A percentile compares a stretch with the other conserved stretches of the same genome.
These are phyloP conservation scores for Galerina marginata DNA, from an alignment of 768 basidiomycete genomes.

Conservation along the genomic window DNA sequence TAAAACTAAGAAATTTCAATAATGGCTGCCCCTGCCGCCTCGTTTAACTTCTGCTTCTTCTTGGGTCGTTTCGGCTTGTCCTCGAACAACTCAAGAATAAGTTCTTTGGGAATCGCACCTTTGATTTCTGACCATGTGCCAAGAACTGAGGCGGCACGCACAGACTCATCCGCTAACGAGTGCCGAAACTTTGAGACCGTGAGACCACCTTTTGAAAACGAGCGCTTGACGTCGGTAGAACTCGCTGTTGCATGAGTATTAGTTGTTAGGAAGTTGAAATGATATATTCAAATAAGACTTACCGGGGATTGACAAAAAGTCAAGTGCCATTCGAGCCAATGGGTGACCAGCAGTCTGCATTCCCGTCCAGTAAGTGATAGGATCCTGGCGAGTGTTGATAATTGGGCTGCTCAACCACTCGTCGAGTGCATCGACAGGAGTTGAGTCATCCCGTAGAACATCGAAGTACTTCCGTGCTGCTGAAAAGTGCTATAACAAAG, in stretches of 20 bases:
- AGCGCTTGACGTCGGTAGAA: slow-evolving; percentile 33
- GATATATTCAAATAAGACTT: slow-evolving; percentile 9
- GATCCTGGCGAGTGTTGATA: background rate
- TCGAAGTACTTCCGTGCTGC: slow-evolving; percentile 2
- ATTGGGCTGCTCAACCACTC: slow-evolving; percentile 15
- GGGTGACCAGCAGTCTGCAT: slow-evolving; percentile 4
- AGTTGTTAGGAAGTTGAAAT: background rate
- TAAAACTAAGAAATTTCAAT: no score
- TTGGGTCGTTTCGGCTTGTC: slow-evolving; percentile 1
- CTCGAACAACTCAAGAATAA: slow-evolving; percentile 10
- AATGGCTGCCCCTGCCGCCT: background rate
- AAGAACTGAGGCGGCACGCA: slow-evolving; percentile 26
- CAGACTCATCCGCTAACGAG: slow-evolving; percentile 29
- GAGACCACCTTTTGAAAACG: slow-evolving; percentile 33
- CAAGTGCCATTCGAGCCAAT: slow-evolving; percentile 17
- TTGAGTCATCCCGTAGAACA: background rate
- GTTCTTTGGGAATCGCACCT: slow-evolving; percentile 5
- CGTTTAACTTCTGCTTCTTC: slow-evolving; percentile 9
- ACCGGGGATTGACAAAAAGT: slow-evolving; percentile 19
- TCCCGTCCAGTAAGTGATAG: slow-evolving; percentile 16
- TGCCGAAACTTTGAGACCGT: slow-evolving; percentile 32
- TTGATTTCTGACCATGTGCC: slow-evolving; percentile 24
- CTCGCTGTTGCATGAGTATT: slow-evolving; percentile 20
- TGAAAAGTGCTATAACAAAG: slow-evolving; percentile 9
- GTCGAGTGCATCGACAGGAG: slow-evolving; percentile 3